Base-by-base conservation (phyloP, 2,329 filamentous ascomycete species). In the Alternaria atra region DNA sequence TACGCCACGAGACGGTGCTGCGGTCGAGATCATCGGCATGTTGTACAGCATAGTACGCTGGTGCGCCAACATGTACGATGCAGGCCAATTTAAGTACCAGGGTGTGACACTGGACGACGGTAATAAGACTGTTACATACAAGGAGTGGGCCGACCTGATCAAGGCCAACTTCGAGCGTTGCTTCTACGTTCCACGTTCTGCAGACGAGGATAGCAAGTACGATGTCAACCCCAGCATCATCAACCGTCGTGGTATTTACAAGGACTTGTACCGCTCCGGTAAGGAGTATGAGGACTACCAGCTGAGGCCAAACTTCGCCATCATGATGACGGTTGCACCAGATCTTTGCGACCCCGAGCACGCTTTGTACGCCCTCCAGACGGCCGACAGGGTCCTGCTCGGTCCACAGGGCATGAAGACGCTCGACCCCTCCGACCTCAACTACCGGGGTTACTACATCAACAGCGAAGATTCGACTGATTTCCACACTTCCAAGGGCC, bases 211-310 rank as follows among this genome's bases (percentile, higher is more conserved):
- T 78, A 74, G 77, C 52, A 81, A 90, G 52, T 93, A 97, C 80
- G 92, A 95, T 65, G 85, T 99, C 71, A 93, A 97, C 78, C 71
- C 91, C 0, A 81, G 81, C 13, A 84, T 97, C 48, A 81, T 98
- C 81, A 96, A 97, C 80, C 91, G 95, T 51, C 89, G 94, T 23
- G 96, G 95, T 63, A 96, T 99, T 75, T 99, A 99, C 87, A 99
- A 99, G 82, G 95, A 99, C 77, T 82, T 98, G 17, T 97, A 97
- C 85, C 89, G 87, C 67, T 96, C 93, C 47, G 93, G 93, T 65
- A 98, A 97, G 80, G 92, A 95, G 77, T 97, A 96, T 75, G 93
- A 98, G 76, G 95, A 99, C 80, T 99, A 99, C 80, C 95, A 99
- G 78, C 87, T 99, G 42, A 92, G 95, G 25, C 85, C 92, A 63